A percentile compares a stretch with the other conserved stretches of the same genome.
phyloP scores from a whole-genome alignment of 2,329 filamentous ascomycete genomes.

The Seiridium unicorne region DNA sequence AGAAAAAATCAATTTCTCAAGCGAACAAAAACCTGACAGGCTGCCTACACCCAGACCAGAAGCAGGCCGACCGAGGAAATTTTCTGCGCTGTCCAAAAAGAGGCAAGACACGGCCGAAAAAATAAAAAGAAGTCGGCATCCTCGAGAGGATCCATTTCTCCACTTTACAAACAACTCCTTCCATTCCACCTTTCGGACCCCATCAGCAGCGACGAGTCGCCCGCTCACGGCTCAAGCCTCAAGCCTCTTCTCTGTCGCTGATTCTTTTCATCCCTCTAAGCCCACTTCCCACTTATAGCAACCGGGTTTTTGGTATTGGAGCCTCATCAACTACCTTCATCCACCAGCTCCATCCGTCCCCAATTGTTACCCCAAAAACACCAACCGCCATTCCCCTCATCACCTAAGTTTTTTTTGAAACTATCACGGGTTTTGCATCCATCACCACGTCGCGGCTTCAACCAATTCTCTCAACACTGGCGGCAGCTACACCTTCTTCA shows the following conservation, averaged over 20 bases:
- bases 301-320: conserved; percentile 25
- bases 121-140: conserved; percentile 26
- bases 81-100: neutral
- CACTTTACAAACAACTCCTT: conserved; percentile 28
- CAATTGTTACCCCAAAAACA: conserved; percentile 32
- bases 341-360: conserved; percentile 30
- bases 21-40: neutral
- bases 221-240: neutral
- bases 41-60: neutral
- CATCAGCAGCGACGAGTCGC: conserved; percentile 17
- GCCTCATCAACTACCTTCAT: conserved; percentile 32
- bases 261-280: conserved; percentile 1
- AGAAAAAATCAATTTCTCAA: neutral
- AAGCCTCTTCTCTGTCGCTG: neutral
- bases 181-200: conserved; percentile 21
- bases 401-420: conserved; percentile 17
- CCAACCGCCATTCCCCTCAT: conserved; percentile 26
- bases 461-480: conserved; percentile 3
- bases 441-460: conserved; percentile 20
- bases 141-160: conserved; percentile 30
- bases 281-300: conserved; percentile 16
- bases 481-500: conserved; percentile 7
- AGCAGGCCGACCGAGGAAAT: neutral
- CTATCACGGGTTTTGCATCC: conserved; percentile 16
- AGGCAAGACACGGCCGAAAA: conserved; percentile 21